These are phyloP conservation scores for Takashimella tepidaria DNA, from an alignment of 1,284 basidiomycete species.

Conservation along the genomic window DNA sequence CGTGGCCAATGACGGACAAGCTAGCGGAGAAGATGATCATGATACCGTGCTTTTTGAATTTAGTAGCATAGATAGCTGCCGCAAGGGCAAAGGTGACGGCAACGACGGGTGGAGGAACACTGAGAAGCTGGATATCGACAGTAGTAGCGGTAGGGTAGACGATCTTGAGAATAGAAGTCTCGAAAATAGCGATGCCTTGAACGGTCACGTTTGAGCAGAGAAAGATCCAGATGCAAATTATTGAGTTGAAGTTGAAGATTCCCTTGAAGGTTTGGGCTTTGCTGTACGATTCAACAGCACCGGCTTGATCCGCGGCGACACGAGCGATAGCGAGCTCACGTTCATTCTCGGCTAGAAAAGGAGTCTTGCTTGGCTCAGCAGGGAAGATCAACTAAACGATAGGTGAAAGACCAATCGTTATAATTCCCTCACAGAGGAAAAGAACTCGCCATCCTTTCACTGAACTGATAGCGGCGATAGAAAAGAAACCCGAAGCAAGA, in stretches of 20 bases:
- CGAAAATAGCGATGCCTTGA: constrained; percentile 40
- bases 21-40: constrained; percentile 29
- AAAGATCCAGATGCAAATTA: constrained; percentile 37
- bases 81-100: constrained; percentile 31
- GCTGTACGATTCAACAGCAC: constrained; percentile 10
- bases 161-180: constrained; percentile 39
- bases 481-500: constrained; percentile 17
- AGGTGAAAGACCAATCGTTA: constrained; percentile 25
- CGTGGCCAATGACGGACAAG: constrained; percentile 38
- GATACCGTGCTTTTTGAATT: constrained; percentile 30
- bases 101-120: constrained; percentile 41
- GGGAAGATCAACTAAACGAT: constrained; percentile 26
- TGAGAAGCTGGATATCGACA: constrained; percentile 42
- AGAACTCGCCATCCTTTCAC: constrained; percentile 20
- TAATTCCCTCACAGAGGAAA: constrained; percentile 33
- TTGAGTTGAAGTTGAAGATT: constrained; percentile 22
- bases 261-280: constrained; percentile 11
- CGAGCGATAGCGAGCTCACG: constrained; percentile 23
- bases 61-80: constrained; percentile 35
- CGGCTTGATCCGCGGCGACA: constrained; percentile 24
- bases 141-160: constrained; percentile 42
- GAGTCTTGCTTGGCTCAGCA: constrained; percentile 21
- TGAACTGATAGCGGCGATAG: constrained; percentile 15
- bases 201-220: constrained; percentile 47
- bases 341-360: constrained; percentile 21